Conservation (phyloP, 2,329 filamentous ascomycete species). For the Penicillium sp. region DNA sequence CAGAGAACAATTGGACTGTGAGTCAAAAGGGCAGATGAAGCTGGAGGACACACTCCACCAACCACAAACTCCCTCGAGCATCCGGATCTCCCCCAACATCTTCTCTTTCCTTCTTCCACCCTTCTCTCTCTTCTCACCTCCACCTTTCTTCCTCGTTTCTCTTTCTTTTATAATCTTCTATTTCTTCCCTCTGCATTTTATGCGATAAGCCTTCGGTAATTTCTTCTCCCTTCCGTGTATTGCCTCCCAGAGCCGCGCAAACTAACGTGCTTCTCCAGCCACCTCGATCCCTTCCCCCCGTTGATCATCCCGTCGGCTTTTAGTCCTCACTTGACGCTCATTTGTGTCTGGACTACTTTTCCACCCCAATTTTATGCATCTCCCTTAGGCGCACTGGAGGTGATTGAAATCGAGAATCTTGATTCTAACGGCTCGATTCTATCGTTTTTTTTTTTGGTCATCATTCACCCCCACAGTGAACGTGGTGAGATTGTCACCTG, state of each 20-base stretch:
- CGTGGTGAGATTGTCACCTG: background rate
- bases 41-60: slow-evolving; percentile 23
- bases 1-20: slow-evolving; percentile 20
- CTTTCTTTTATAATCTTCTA: slow-evolving; percentile 14
- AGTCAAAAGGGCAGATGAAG: slow-evolving; percentile 12
- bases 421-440: slow-evolving; percentile 5
- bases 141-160: slow-evolving; percentile 25
- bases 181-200: background rate
- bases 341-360: slow-evolving; percentile 11
- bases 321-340: slow-evolving; percentile 22
- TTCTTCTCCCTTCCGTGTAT: slow-evolving; percentile 16
- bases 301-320: slow-evolving; percentile 23
- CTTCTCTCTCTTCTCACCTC: slow-evolving; percentile 17
- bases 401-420: slow-evolving; percentile 9
- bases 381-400: slow-evolving; percentile 9
- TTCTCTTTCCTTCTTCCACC: slow-evolving; percentile 23
- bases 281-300: slow-evolving; percentile 39
- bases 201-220: background rate
- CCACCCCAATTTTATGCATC: slow-evolving; percentile 11
- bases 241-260: slow-evolving; percentile 23
- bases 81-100: slow-evolving; percentile 22
- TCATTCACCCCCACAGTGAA: background rate
- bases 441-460: slow-evolving; percentile 11
- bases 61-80: slow-evolving; percentile 17
- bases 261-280: slow-evolving; percentile 33